Evolutionary conservation across 2,329 filamentous ascomycete genomes (phyloP).

Genomic region (Allantophomopsis cytisporea): DNA sequence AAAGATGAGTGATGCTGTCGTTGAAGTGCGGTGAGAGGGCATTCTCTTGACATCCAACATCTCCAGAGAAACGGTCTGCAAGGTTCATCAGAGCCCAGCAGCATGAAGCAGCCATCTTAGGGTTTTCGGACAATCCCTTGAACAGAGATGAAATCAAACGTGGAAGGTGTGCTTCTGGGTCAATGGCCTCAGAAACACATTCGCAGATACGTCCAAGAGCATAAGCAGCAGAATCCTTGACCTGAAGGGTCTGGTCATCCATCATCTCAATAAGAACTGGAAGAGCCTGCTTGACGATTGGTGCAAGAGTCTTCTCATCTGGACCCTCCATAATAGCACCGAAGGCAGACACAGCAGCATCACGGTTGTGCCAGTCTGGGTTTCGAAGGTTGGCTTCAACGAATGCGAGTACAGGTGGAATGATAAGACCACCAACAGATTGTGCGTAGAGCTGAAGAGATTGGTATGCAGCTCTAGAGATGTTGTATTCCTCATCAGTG

Average conservation of each 20-base stretch:
- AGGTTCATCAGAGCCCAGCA: constrained; percentile 99
- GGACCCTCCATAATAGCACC: constrained; percentile 98
- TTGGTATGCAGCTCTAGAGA: constrained; percentile 89
- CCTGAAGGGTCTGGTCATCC: constrained; percentile 77
- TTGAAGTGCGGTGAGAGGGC: constrained; percentile 86
- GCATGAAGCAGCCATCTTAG: constrained; percentile 96
- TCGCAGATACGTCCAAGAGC: constrained; percentile 94
- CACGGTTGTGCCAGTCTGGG: constrained; percentile 89
- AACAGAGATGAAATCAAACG: constrained; percentile 82
- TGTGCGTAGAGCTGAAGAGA: constrained; percentile 92
- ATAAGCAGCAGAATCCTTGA: constrained; percentile 92
- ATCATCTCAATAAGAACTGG: constrained; percentile 84
- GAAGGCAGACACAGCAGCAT: constrained; percentile 93
- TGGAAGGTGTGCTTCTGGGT: constrained; percentile 70
- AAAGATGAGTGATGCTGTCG: constrained; percentile 72
- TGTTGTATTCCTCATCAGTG: constrained; percentile 92
- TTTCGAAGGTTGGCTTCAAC: constrained; percentile 82
- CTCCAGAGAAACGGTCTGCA: constrained; percentile 86
- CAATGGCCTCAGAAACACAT: constrained; percentile 81
- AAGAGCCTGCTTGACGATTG: constrained; percentile 90
- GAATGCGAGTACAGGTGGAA: constrained; percentile 76
- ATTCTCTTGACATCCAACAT: constrained; percentile 65
- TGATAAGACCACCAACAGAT: constrained; percentile 73
- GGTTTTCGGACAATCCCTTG: constrained; percentile 74
- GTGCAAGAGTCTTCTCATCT: constrained; percentile 81